Evolutionary conservation across 495 filamentous ascomycete species (phyloP), one percentile per base, ranked within the genome.

Genomic region (Xeromyces bisporus): DNA sequence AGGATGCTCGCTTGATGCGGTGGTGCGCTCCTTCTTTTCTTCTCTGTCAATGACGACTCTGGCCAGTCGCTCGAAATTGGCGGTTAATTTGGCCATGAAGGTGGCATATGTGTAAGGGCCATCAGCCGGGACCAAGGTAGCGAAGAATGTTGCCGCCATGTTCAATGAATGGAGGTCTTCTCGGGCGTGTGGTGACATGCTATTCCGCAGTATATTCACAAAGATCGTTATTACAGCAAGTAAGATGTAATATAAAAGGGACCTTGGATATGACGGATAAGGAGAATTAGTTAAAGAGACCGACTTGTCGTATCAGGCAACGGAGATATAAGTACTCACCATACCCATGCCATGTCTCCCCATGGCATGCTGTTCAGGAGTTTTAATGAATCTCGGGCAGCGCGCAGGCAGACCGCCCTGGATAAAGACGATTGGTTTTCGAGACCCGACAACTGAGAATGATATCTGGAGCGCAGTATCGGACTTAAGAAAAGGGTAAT

Each of bases 231-330:
- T 79, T 12, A 92, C 71, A 7, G 91, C 77, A 0, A 84, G 80
- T 20, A 97, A 86, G 10, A 92, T 80, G 55, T 86, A 97, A 57
- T 97, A 93, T 28, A 97, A 59, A 34, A 94, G 73, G 35, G 92
- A 71, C 86, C 86, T 93, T n/a, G n/a, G n/a, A n/a, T n/a, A n/a
- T n/a, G n/a, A n/a, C n/a, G n/a, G n/a, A n/a, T n/a, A n/a, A n/a
- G n/a, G n/a, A n/a, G n/a, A n/a, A n/a, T n/a, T n/a, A n/a, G n/a
- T n/a, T n/a, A n/a, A n/a, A n/a, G n/a, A n/a, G n/a, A n/a, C n/a
- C n/a, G n/a, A n/a, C n/a, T n/a, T n/a, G n/a, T n/a, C n/a, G n/a
- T n/a, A n/a, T n/a, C n/a, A n/a, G n/a, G n/a, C n/a, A n/a, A n/a
- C n/a, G n/a, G n/a, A n/a, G n/a, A 23, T 3, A 28, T 12, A 12